Evolutionary conservation across 2,329 filamentous ascomycete genomes (phyloP).

Genomic region (Curvularia eragrostidis): DNA sequence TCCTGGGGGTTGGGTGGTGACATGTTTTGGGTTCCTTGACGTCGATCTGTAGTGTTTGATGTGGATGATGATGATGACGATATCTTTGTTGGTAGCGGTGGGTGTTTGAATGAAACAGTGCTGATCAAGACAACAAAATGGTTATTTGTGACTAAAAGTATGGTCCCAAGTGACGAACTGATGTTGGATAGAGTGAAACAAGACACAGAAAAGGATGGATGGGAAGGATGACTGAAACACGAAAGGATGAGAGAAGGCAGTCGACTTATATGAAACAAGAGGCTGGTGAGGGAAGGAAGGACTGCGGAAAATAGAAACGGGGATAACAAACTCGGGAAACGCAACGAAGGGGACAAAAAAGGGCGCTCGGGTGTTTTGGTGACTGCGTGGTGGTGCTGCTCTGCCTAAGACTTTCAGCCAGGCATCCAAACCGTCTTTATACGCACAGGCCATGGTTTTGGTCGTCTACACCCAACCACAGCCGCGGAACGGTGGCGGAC

Average conservation of each 20-base stretch:
- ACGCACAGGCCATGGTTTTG: slow-evolving; percentile 22
- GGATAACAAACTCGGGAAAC: slow-evolving; percentile 17
- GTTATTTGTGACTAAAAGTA: background rate
- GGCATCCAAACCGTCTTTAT: slow-evolving; percentile 44
- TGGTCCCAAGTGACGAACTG: background rate
- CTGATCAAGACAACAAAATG: background rate
- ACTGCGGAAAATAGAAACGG: slow-evolving; percentile 17
- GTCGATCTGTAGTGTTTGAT: slow-evolving; percentile 1
- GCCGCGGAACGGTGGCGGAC: slow-evolving; percentile 20
- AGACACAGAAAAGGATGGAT: slow-evolving; percentile 12
- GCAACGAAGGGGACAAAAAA: slow-evolving; percentile 8
- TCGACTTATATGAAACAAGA: slow-evolving; percentile 28
- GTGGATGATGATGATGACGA: slow-evolving; percentile 6
- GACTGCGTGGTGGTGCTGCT: slow-evolving; percentile 17
- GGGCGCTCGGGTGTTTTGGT: slow-evolving; percentile 20
- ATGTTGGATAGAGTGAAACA: slow-evolving; percentile 11
- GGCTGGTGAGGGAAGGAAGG: slow-evolving; percentile 1
- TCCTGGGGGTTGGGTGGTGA: slow-evolving; percentile 13
- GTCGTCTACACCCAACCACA: slow-evolving; percentile 24
- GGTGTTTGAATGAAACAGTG: slow-evolving; percentile 9
- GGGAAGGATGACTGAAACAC: slow-evolving; percentile 23
- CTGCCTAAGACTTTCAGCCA: slow-evolving; percentile 14
- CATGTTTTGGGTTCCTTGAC: slow-evolving; percentile 15
- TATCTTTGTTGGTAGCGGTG: slow-evolving; percentile 18
- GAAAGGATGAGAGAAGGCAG: slow-evolving; percentile 16